These are phyloP conservation scores for Nakaseomyces kungkrabaensis DNA, from an alignment of 1,139 yeast genomes.

Conservation along the genomic window DNA sequence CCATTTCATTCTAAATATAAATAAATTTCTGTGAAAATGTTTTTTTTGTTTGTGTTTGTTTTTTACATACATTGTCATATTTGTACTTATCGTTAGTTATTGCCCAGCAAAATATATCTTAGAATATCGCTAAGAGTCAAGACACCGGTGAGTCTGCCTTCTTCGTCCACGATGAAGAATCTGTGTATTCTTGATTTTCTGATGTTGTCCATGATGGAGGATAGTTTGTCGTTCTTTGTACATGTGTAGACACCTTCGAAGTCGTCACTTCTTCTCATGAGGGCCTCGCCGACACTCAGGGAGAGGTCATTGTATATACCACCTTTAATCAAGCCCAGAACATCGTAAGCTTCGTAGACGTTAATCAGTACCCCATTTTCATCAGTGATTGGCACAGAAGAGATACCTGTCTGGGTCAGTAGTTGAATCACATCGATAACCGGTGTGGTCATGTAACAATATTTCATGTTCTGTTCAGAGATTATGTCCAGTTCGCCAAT, in stretches of 20 bases:
- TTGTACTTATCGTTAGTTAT: slow-evolving; percentile 22
- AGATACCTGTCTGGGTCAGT: slow-evolving; percentile 67
- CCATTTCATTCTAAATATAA: no score
- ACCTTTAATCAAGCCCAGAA: slow-evolving; percentile 83
- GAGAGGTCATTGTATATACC: slow-evolving; percentile 89
- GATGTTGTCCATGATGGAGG: slow-evolving; percentile 89
- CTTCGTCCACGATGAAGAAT: slow-evolving; percentile 80
- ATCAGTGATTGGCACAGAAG: slow-evolving; percentile 90
- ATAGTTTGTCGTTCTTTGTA: slow-evolving; percentile 74
- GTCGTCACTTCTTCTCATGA: slow-evolving; percentile 89
- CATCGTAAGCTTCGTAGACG: slow-evolving; percentile 95
- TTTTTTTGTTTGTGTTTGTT: no score
- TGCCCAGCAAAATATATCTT: slow-evolving; percentile 68
- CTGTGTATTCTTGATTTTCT: slow-evolving; percentile 87
- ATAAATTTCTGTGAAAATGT: no score
- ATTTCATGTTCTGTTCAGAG: slow-evolving; percentile 48
- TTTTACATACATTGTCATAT: no score
- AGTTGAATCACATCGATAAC: slow-evolving; percentile 88
- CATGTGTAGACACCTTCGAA: slow-evolving; percentile 98
- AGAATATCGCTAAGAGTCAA: slow-evolving; percentile 88
- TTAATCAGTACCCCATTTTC: slow-evolving; percentile 64
- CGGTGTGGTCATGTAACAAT: slow-evolving; percentile 86
- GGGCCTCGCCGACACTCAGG: slow-evolving; percentile 90
- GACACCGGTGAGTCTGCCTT: slow-evolving; percentile 69
- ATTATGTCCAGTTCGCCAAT: slow-evolving; percentile 62